Evolutionary conservation across 257 asterid genomes (phyloP).

Genomic region (Cynanchum wilfordii): DNA sequence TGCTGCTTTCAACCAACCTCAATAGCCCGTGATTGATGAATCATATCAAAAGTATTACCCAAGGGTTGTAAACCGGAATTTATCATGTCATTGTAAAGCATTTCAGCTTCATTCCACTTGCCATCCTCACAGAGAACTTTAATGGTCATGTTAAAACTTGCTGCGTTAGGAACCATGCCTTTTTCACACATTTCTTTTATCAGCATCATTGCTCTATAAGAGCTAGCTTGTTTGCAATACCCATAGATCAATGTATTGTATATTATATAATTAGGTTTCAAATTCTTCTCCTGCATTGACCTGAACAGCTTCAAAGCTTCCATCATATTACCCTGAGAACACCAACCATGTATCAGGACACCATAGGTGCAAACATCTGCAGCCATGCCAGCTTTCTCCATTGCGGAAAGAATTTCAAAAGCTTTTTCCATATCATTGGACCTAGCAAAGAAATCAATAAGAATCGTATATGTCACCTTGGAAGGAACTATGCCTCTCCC

Average conservation of each 20-base stretch:
- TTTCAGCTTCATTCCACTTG: constrained; percentile 45
- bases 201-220: constrained; percentile 54
- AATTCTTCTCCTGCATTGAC: constrained; percentile 38
- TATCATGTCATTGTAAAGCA: constrained; percentile 42
- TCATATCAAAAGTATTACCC: constrained; percentile 23
- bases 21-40: constrained; percentile 14
- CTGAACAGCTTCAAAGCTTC: constrained; percentile 62
- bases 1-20: not conserved
- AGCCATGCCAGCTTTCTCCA: constrained; percentile 42
- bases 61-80: constrained; percentile 52
- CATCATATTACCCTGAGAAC: constrained; percentile 63
- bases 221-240: constrained; percentile 60
- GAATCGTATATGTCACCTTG: constrained; percentile 65
- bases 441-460: constrained; percentile 61
- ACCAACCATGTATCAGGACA: constrained; percentile 65
- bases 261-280: constrained; percentile 55
- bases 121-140: constrained; percentile 50
- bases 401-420: constrained; percentile 39
- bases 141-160: constrained; percentile 59
- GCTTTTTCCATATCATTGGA: constrained; percentile 61
- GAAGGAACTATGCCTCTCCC: constrained; percentile 63
- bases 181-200: constrained; percentile 51
- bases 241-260: constrained; percentile 69
- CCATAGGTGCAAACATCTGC: constrained; percentile 66
- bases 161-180: constrained; percentile 57